Percentiles rank a stretch among this genome's conserved stretches.
These are phyloP conservation scores for Penicillium subrubescens DNA, from an alignment of 495 filamentous ascomycete species.

Conservation along the genomic window DNA sequence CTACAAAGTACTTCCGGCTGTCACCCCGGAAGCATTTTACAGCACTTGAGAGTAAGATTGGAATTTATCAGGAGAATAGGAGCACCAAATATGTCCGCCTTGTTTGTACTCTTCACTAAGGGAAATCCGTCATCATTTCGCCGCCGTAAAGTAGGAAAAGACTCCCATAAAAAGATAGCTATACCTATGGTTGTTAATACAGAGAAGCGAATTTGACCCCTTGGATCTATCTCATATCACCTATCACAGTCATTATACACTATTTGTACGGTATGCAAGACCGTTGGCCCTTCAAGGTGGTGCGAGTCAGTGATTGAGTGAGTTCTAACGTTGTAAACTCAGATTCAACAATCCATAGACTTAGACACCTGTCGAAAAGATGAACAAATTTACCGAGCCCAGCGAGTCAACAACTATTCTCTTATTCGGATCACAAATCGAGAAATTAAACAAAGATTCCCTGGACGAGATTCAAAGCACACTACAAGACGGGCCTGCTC, in stretches of 20 bases:
- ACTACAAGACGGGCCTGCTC: slow-evolving; percentile 11
- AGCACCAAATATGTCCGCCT: neutral
- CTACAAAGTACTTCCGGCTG: slow-evolving; percentile 1
- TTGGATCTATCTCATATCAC: neutral
- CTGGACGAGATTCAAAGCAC: neutral
- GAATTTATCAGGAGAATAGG: neutral
- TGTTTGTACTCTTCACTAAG: neutral
- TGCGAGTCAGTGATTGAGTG: no score
- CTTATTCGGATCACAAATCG: slow-evolving; percentile 6
- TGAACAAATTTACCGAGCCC: neutral
- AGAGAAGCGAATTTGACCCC: neutral
- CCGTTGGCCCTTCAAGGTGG: neutral
- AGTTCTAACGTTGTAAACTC: neutral
- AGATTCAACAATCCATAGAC: neutral
- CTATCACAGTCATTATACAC: neutral
- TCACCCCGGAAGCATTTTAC: neutral
- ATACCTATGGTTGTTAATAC: neutral
- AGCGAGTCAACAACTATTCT: neutral
- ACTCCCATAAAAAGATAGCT: no score
- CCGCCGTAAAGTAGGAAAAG: neutral
- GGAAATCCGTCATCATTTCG: neutral
- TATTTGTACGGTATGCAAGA: neutral
- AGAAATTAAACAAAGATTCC: slow-evolving; percentile 5
- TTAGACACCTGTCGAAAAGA: neutral
- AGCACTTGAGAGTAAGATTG: neutral